phyloP scores from a whole-genome alignment of 345 rosid genomes.

The Populus deltoides region DNA sequence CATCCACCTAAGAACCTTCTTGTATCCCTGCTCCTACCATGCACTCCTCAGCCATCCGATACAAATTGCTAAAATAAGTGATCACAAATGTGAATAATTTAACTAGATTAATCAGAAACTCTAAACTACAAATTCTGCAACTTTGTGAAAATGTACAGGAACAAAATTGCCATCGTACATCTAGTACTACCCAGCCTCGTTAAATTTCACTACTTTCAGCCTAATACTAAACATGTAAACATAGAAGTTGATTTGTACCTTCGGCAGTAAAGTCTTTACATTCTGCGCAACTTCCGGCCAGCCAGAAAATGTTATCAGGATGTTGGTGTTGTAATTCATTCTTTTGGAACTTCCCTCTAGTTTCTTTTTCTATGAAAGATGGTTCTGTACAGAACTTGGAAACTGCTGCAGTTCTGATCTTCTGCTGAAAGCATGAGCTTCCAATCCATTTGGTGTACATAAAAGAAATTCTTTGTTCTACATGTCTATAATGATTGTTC shows the following conservation, averaged over 20 bases:
- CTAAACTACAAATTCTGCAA: background rate
- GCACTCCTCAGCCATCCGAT: background rate
- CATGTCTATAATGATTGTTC: conserved; percentile 20
- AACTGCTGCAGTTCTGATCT: conserved; percentile 8
- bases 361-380: background rate
- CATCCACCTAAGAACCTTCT: background rate
- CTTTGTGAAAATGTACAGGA: conserved; percentile 15
- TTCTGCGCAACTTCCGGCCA: conserved; percentile 14
- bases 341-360: conserved; percentile 11
- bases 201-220: background rate
- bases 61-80: background rate
- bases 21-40: background rate
- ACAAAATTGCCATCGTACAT: conserved; percentile 14
- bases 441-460: conserved; percentile 20
- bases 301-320: conserved; percentile 4
- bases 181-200: background rate
- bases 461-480: conserved; percentile 18
- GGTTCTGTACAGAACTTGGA: conserved; percentile 6
- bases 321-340: background rate
- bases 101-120: background rate
- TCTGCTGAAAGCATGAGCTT: conserved; percentile 10
- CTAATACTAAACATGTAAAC: conserved; percentile 7
- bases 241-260: conserved; percentile 11
- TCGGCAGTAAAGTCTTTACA: conserved; percentile 21
- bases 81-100: background rate